Evolutionary conservation across 1,139 yeast species (phyloP), one percentile per base, ranked within the genome.

Genomic region (Pichia cactophila): DNA sequence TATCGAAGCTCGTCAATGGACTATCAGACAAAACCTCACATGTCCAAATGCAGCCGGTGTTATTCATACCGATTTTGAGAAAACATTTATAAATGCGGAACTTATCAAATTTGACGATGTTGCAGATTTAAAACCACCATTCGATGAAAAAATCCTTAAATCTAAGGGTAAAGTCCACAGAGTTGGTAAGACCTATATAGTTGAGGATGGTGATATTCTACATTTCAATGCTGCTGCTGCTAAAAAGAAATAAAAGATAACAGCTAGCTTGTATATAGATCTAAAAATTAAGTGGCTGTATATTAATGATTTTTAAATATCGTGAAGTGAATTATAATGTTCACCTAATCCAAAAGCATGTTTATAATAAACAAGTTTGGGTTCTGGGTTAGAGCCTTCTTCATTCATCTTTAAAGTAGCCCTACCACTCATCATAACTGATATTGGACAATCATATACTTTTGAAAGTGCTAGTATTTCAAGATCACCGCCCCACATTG

Each of bases 401-500:
- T 79, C 88, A 57, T 86, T 83, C 48, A 86, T 77, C 41, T 58
- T 64, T 52, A 81, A 70, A 4, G 81, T 73, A 2, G 87, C 75
- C 39, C 88, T 77, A 0, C 94, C 95, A 41, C 87, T 85, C 70
- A 86, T 80, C 66, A 83, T 71, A 6, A 92, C 81, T 45, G 81
- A 73, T n/a, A 90, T 79, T 1, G 89, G 84, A 58, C 86, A 81
- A 50, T 81, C 73, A 60, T 74, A 86, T 10, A 77, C 77, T 52
- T 79, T 75, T 0, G 94, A 75, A 42, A 89, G 70, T 0, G 97
- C 96, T 59, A 87, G 65, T 20, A 90, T 81, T 69, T 92, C 98
- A 72, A 89, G 72, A 61, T 92, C 97, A 5, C 96, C 94, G 31
- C 98, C 98, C 98, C 98, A 92, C 73, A 87, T 78, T 0, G 95